Percentiles rank a stretch among this genome's conserved stretches.
Conservation (phyloP, 2,329 filamentous ascomycete genomes). For the Trichoderma sp. region DNA sequence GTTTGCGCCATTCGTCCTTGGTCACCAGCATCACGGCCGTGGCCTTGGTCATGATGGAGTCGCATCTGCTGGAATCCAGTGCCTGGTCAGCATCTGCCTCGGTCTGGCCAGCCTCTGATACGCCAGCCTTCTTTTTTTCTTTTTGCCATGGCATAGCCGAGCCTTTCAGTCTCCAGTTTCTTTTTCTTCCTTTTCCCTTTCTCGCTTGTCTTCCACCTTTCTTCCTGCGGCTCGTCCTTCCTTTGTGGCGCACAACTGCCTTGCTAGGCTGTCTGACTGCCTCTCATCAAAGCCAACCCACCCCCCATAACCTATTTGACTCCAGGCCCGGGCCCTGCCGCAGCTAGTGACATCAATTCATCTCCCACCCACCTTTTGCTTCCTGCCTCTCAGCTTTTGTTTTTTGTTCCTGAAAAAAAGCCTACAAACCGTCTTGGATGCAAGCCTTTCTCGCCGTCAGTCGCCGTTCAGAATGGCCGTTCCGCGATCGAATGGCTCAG, state of each 20-base stretch:
- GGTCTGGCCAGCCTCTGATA: background rate
- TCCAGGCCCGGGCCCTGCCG: conserved; percentile 15
- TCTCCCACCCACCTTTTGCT: conserved; percentile 8
- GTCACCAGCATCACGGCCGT: conserved; percentile 9
- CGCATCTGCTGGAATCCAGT: background rate
- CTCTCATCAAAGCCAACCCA: background rate
- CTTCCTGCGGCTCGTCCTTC: background rate
- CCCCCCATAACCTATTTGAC: background rate
- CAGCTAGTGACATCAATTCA: conserved; percentile 18
- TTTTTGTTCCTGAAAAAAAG: background rate
- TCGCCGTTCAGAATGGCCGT: conserved; percentile 24
- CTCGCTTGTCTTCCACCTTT: background rate
- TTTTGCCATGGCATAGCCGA: background rate
- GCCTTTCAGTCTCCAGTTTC: background rate
- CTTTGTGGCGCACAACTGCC: conserved; percentile 5
- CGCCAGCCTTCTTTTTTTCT: background rate
- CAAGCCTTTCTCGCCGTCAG: background rate
- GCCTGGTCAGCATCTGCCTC: conserved; percentile 9
- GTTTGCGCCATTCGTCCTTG: conserved; percentile 15
- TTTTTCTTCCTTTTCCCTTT: background rate
- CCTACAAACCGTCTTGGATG: conserved; percentile 14
- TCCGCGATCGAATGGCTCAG: conserved; percentile 23
- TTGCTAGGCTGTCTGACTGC: background rate
- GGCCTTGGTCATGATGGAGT: conserved; percentile 7
- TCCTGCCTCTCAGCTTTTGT: background rate